phyloP scores from a whole-genome alignment of 2,329 filamentous ascomycete species.

The Aspergillus arachidicola region DNA sequence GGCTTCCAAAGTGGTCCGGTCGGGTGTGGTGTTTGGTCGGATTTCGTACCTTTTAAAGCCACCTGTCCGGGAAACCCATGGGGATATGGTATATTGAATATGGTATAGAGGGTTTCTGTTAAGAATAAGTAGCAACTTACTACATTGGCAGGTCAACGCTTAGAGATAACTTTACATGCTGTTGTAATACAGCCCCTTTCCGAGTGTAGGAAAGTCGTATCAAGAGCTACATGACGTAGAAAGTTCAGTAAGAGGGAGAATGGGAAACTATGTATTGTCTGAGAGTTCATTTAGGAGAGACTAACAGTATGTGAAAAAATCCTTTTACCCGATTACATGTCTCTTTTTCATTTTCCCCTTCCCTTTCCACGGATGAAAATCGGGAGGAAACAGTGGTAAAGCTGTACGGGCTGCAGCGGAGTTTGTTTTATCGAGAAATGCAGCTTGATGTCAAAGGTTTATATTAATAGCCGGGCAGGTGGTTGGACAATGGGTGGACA shows the following conservation, averaged over 20 bases:
- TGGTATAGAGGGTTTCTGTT: background rate
- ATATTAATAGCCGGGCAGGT: constrained; percentile 7
- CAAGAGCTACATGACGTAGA: too few relatives aligned
- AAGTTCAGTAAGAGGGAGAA: too few relatives aligned
- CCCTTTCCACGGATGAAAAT: background rate
- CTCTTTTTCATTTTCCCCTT: background rate
- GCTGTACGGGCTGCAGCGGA: background rate
- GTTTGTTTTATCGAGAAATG: background rate
- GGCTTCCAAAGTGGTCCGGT: background rate
- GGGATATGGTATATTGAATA: background rate
- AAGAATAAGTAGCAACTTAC: background rate
- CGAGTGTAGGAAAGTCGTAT: too few relatives aligned
- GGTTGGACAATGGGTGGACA: constrained; percentile 16
- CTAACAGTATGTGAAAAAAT: background rate
- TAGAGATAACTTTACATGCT: background rate
- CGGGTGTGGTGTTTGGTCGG: background rate
- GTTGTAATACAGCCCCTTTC: background rate
- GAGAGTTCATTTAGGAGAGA: background rate
- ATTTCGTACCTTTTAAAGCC: background rate
- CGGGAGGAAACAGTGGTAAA: background rate
- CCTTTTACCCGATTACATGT: background rate
- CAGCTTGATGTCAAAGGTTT: background rate
- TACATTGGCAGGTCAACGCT: background rate
- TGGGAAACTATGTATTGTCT: background rate
- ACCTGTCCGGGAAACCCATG: background rate